Percentiles rank a stretch among this genome's conserved stretches.
These are phyloP conservation scores for Oryza longistaminata DNA, from an alignment of 176 grass and related monocot genomes.

Conservation along the genomic window DNA sequence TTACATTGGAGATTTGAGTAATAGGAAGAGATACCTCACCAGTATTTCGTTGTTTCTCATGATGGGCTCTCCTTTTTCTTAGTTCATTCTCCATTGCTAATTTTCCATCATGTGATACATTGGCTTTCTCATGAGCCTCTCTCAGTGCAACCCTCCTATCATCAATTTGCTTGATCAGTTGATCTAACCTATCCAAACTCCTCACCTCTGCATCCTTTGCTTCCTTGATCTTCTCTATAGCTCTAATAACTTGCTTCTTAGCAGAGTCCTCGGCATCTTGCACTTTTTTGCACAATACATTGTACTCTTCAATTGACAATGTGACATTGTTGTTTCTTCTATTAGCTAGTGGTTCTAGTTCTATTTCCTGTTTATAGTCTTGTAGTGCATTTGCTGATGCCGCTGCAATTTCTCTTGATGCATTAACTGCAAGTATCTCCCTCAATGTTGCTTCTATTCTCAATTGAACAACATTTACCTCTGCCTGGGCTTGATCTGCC, in stretches of 20 bases:
- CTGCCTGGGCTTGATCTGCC: slow-evolving; percentile 50
- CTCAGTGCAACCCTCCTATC: slow-evolving; percentile 41
- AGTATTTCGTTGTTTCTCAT: slow-evolving; percentile 36
- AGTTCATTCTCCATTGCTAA: slow-evolving; percentile 63
- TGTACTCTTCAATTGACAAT: slow-evolving; percentile 57
- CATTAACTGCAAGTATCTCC: slow-evolving; percentile 66
- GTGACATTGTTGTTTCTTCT: slow-evolving; percentile 37
- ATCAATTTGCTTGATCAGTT: slow-evolving; percentile 52
- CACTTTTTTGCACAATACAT: slow-evolving; percentile 55
- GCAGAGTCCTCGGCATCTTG: slow-evolving; percentile 54
- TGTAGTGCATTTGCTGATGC: slow-evolving; percentile 55
- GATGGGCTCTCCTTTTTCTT: slow-evolving; percentile 52
- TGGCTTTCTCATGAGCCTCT: slow-evolving; percentile 52
- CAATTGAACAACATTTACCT: slow-evolving; percentile 45
- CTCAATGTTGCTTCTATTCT: slow-evolving; percentile 53
- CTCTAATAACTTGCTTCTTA: slow-evolving; percentile 54
- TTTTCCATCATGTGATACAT: slow-evolving; percentile 44
- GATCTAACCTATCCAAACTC: slow-evolving; percentile 45
- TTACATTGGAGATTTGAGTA: slow-evolving; percentile 30
- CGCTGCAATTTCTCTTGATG: slow-evolving; percentile 56
- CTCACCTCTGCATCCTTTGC: slow-evolving; percentile 66
- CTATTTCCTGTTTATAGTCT: slow-evolving; percentile 38
- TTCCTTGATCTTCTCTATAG: slow-evolving; percentile 60
- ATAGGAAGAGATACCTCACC: not conserved
- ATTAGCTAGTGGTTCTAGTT: slow-evolving; percentile 12